Conservation (phyloP, 1,139 yeast genomes). For the Hanseniaspora gamundiae region DNA sequence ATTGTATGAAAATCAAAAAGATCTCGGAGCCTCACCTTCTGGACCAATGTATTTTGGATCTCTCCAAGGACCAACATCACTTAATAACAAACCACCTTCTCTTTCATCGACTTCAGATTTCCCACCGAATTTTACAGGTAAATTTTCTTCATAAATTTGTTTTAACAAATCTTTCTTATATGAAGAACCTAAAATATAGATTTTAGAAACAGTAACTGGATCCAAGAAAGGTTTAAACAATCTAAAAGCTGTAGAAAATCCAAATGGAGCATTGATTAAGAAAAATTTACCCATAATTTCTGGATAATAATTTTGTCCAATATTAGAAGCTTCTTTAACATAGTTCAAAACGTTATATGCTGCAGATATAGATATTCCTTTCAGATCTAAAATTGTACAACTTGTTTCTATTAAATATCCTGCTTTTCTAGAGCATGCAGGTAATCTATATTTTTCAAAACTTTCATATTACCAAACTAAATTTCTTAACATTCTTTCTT, state of each 20-base stretch:
- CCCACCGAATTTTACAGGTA: slow-evolving; percentile 89
- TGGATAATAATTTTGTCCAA: slow-evolving; percentile 97
- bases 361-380: slow-evolving; percentile 77
- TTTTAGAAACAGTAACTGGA: slow-evolving; percentile 96
- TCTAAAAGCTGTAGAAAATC: slow-evolving; percentile 87
- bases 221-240: slow-evolving; percentile 87
- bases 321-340: slow-evolving; percentile 82
- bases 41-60: slow-evolving; percentile 73
- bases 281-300: slow-evolving; percentile 98
- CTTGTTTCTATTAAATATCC: slow-evolving; percentile 83
- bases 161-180: slow-evolving; percentile 75
- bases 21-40: slow-evolving; percentile 74
- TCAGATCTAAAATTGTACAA: slow-evolving; percentile 88
- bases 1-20: slow-evolving; percentile 18
- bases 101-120: slow-evolving; percentile 47
- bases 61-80: slow-evolving; percentile 98
- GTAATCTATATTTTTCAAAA: slow-evolving; percentile 69
- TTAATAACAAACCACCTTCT: slow-evolving; percentile 71
- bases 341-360: slow-evolving; percentile 80
- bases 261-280: slow-evolving; percentile 93
- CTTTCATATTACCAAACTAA: slow-evolving; percentile 97
- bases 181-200: slow-evolving; percentile 70
- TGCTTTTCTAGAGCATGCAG: slow-evolving; percentile 83
- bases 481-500: slow-evolving; percentile 92
- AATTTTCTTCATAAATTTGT: slow-evolving; percentile 87